A percentile compares a stretch with the other conserved stretches of the same genome.
phyloP scores from a whole-genome alignment of 495 filamentous ascomycete species.

The Penicillium paradoxum region DNA sequence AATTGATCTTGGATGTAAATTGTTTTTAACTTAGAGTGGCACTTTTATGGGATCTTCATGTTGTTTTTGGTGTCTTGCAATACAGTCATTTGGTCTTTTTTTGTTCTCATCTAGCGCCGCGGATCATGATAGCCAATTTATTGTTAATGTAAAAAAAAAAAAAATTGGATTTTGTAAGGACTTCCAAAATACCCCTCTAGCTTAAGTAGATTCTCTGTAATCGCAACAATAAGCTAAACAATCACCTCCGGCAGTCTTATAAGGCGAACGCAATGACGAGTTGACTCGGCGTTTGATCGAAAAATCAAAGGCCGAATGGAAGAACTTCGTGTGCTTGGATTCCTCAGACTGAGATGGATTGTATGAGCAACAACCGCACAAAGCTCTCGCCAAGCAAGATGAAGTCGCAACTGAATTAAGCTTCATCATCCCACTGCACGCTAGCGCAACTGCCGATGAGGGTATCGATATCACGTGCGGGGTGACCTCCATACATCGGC shows the following conservation, averaged over 20 bases:
- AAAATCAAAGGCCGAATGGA: too few species aligned
- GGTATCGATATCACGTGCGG: constrained; percentile 1
- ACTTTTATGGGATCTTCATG: neutral
- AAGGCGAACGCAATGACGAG: too few species aligned
- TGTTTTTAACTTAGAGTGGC: neutral
- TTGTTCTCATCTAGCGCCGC: neutral
- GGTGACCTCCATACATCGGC: neutral
- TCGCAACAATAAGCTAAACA: too few species aligned
- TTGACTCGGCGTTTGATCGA: too few species aligned
- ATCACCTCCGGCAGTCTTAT: too few species aligned
- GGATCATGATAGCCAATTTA: too few species aligned
- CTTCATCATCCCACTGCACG: neutral
- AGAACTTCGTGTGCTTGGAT: too few species aligned
- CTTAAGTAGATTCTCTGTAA: too few species aligned
- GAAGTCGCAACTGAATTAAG: neutral
- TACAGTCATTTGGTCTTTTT: neutral
- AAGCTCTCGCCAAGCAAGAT: neutral
- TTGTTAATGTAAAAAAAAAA: too few species aligned
- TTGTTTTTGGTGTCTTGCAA: neutral
- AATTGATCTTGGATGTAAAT: neutral
- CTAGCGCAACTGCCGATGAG: neutral
- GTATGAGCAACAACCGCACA: too few species aligned
- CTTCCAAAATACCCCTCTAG: neutral
- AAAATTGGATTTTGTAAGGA: too few species aligned
- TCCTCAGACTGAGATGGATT: too few species aligned